Evolutionary conservation across 169 alveolate genomes (phyloP), one percentile per base, ranked within the genome.

Genomic region (Cryptosporidium meleagridis): DNA sequence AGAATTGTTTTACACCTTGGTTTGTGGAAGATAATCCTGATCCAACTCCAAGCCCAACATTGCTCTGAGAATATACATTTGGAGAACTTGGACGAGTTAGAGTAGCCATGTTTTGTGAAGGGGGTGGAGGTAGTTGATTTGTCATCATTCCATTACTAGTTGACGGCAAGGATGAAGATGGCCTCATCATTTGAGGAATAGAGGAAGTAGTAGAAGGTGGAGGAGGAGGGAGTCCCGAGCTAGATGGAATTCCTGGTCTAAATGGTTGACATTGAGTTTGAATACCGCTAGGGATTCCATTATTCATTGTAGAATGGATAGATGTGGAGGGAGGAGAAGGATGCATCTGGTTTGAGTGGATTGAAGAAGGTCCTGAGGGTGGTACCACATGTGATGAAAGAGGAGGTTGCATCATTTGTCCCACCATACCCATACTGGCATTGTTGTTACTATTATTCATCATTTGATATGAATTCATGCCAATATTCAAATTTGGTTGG

Each of bases 11-110:
- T 39, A 3, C 37, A 41, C 59, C 67, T 18, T 53, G 86, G 10
- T 53, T 58, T 16, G 33, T 12, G 1, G 71, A 73, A 33, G 37
- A 33, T 18, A 73, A 26, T 16, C 72, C 61, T 23, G 23, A 26
- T 35, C 37, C 44, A 26, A 52, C 44, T 18, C 59, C 59, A 48
- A 48, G 41, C 5, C 55, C 70, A 16, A 51, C 18, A 39, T 37
- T 73, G 18, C 18, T 35, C 6, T 35, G 72, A 39, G 45, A 23
- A 31, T 73, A 73, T 18, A 21, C 21, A 26, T 26, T 55, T n/a
- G 86, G 86, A 6, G 86, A 73, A 44, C 55, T 73, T n/a, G 86
- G 86, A 26, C 86, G 86, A 18, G 86, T 73, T 10, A 73, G 59
- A 33, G 58, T 1, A 21, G 37, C 31, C 10, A 53, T 73, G 14